Evolutionary conservation across 768 basidiomycete genomes (phyloP).

Genomic region (Daedaleopsis sinensis): DNA sequence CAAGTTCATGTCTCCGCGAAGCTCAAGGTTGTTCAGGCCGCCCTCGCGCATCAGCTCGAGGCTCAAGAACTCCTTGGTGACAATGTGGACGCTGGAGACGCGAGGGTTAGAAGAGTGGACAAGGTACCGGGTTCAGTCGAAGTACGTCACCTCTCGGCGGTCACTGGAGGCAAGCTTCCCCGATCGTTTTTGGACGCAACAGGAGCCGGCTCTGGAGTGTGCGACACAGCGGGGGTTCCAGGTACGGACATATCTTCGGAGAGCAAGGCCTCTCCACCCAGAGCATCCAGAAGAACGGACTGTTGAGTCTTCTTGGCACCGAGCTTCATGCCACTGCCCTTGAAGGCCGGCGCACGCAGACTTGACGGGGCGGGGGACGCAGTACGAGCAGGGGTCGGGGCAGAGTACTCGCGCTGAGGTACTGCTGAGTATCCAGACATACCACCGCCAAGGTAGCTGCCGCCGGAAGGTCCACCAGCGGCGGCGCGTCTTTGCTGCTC

Average conservation of each 20-base stretch:
- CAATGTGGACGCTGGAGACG: conserved; percentile 73
- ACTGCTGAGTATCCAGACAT: conserved; percentile 72
- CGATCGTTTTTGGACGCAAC: conserved; percentile 51
- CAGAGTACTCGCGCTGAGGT: conserved; percentile 67
- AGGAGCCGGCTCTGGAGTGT: conserved; percentile 45
- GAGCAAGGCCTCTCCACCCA: conserved; percentile 75
- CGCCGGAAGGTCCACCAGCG: conserved; percentile 49
- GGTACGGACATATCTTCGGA: conserved; percentile 58
- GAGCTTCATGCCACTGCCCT: conserved; percentile 94
- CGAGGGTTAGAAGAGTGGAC: background rate
- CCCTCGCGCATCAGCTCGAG: conserved; percentile 87
- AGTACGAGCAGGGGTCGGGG: conserved; percentile 48
- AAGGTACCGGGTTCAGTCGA: background rate
- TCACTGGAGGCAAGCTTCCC: conserved; percentile 74
- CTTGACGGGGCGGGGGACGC: conserved; percentile 51
- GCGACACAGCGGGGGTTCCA: conserved; percentile 49
- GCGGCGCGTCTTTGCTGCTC: conserved; percentile 86
- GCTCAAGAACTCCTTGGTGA: conserved; percentile 81
- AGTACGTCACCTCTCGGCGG: conserved; percentile 65
- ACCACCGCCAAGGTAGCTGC: conserved; percentile 68
- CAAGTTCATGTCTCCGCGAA: conserved; percentile 95
- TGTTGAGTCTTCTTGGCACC: conserved; percentile 92
- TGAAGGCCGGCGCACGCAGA: conserved; percentile 81
- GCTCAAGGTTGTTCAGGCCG: conserved; percentile 85
- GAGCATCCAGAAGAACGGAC: conserved; percentile 82